A percentile compares a stretch with the other conserved stretches of the same genome.
phyloP scores from a whole-genome alignment of 805 yeast genomes.

The Candida sanyiensis region DNA sequence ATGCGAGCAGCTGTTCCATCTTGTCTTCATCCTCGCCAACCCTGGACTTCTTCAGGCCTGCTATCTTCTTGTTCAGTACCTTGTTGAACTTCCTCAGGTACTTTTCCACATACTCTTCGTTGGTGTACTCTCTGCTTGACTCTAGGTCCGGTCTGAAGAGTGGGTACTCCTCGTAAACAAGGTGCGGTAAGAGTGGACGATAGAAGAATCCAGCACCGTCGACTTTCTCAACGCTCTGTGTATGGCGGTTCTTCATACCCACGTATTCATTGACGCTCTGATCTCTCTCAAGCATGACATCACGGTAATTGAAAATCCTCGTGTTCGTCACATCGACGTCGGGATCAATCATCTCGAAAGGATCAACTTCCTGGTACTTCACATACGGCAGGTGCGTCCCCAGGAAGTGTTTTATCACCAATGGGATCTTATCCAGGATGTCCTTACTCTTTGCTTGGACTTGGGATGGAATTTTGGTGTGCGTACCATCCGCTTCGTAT shows the following conservation, averaged over 20 bases:
- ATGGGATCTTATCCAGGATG: constrained; percentile 6
- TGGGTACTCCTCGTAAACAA: constrained; percentile 24
- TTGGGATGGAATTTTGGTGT: constrained; percentile 10
- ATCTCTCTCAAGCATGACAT: constrained; percentile 22
- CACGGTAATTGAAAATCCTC: constrained; percentile 11
- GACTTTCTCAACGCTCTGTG: constrained; percentile 10
- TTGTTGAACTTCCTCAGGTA: constrained; percentile 14
- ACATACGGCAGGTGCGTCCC: constrained; percentile 21
- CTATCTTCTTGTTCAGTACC: constrained; percentile 5
- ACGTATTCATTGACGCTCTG: constrained; percentile 16
- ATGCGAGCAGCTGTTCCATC: constrained; percentile 1
- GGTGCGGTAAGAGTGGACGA: constrained; percentile 21
- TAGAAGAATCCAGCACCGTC: constrained; percentile 15
- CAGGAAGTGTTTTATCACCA: constrained; percentile 6
- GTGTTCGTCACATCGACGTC: constrained; percentile 6
- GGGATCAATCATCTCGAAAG: constrained; percentile 18
- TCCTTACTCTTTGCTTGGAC: background rate
- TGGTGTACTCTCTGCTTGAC: constrained; percentile 14
- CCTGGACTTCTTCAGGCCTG: background rate
- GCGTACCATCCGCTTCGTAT: constrained; percentile 8
- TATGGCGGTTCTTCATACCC: constrained; percentile 14
- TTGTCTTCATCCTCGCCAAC: constrained; percentile 1
- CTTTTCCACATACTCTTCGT: constrained; percentile 13
- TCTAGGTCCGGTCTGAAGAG: constrained; percentile 18
- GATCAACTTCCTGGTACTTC: constrained; percentile 18